A percentile compares a stretch with the other conserved stretches of the same genome.
Conservation (phyloP, 164 flowering plant genomes). For the Vitis vinifera region ASM3070453v1 NC_081806.1:5689501-5690000, state of each 20-base stretch:
- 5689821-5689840: conserved; percentile 21
- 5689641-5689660: conserved; percentile 11
- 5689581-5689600: conserved; percentile 16
- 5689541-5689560: conserved; percentile 26
- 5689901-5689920: background rate
- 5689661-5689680: conserved; percentile 18
- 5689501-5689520: conserved; percentile 15
- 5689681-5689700: conserved; percentile 24
- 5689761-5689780: conserved; percentile 9
- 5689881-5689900: background rate
- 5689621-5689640: background rate
- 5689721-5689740: conserved; percentile 4
- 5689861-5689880: no score
- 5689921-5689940: background rate
- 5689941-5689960: background rate
- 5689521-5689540: conserved; percentile 12
- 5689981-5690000: background rate
- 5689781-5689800: conserved; percentile 9
- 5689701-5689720: conserved; percentile 5
- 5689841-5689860: background rate
- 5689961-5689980: background rate
- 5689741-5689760: background rate
- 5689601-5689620: background rate
- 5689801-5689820: conserved; percentile 15
- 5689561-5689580: conserved; percentile 32